Base-by-base conservation (phyloP, 2,329 filamentous ascomycete species). In the Cladosporium sp. region DNA sequence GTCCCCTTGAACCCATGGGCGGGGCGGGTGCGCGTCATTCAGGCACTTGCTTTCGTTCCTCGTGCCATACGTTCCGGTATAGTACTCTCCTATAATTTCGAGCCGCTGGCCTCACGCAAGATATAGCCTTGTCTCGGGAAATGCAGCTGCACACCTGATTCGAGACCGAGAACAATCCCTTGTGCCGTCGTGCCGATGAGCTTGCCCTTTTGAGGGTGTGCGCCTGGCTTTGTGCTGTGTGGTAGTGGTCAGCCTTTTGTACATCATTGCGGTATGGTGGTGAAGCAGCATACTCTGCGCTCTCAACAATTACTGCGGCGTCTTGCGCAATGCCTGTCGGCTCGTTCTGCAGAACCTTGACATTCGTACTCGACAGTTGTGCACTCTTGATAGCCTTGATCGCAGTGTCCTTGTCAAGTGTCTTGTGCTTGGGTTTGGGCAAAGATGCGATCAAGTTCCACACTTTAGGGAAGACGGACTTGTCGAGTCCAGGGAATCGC, bases 101-200 rank as follows among this genome's bases (percentile, higher is more conserved):
- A 20, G 20, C 12, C 35, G 7, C 17, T 17, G 2, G 19, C 20
- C 17, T 55, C 40, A 19, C 63, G 59, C 9, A 70, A 61, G 37
- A 68, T 64, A 59, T 74, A 75, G 22, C 74, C 74, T 59, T 72
- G 71, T 4, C 70, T 65, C 0, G 74, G 74, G 57, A 75, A 75
- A 52, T 76, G 74, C 28, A 75, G 40, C 0, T 63, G 60, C 20
- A 71, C 54, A 10, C 66, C 66, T 34, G 66, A 67, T 13, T 61
- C 60, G 34, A 69, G 51, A 45, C 68, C 66, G 20, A 71, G 53
- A 39, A 70, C 65, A 24, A 66, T 50, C 55, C 69, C 66, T 34
- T 66, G 55, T 20, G 52, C 40, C n/a, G 55, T 61, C 2, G 64
- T 62, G 1, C 64, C 67, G 7, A 69, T 42, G 15, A 70, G 60